Evolutionary conservation across 768 basidiomycete species (phyloP), one percentile per base, ranked within the genome.

Genomic region (Podaxis pistillaris): DNA sequence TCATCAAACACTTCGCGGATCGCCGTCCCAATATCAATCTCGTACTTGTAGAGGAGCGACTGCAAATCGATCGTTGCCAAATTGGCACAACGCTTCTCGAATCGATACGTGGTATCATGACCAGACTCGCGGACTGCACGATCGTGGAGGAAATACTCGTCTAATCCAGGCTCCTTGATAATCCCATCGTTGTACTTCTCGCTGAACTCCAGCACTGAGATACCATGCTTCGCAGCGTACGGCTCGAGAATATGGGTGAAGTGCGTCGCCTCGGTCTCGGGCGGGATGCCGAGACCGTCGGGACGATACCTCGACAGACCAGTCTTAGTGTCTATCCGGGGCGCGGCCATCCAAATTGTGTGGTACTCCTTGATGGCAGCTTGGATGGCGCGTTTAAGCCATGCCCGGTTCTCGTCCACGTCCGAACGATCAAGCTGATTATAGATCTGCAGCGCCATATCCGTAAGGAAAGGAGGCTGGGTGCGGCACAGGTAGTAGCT

Each of bases 331-430:
- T 99, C 96, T 68, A 98, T 89, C 24, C 97, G 90, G 28, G 96
- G 97, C 70, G 91, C 88, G 1, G 93, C 90, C 64, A 96, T 89
- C 97, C 97, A 99, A 66, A 98, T 86, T 46, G 91, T 93, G 77
- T 99, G 96, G 73, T 99, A 99, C 72, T 99, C 96, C 77, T 98
- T 97, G 79, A 99, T 95, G 28, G 96, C 96, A 9, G 96, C 96
- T 73, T 92, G 93, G 62, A 99, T 97, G 2, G 96, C 96, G 8
- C 90, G 87, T 75, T 95, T 97, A 63, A 99, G 84, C 95, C 96
- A 99, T 50, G 80, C 78, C 19, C 90, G 90, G 79, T 97, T 96
- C 36, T 82, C 83, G 37, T 86, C 86, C 63, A 87, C 75, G 65
- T 95, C 90, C 1, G 87, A 88, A 51, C 92, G 88, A 69, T 97